Evolutionary conservation across 2,329 filamentous ascomycete genomes (phyloP).

Genomic region (Mariannaea sp.): DNA sequence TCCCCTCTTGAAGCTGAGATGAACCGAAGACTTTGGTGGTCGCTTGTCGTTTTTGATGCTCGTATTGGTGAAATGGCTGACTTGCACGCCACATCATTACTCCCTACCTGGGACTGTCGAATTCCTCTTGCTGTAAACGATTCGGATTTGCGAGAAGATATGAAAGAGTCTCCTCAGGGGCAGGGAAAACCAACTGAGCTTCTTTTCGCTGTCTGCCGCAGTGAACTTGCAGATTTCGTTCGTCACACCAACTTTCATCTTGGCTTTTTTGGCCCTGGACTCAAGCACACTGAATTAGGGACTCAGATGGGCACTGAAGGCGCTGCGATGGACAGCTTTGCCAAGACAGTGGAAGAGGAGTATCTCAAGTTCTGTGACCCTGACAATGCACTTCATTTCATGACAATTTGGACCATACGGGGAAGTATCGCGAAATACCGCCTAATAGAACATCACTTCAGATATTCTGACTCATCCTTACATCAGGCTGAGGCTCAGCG

Average conservation of each 20-base stretch:
- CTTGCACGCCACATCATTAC: slow-evolving; percentile 37
- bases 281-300: slow-evolving; percentile 35
- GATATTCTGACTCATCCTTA: slow-evolving; percentile 23
- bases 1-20: slow-evolving; percentile 59
- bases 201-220: slow-evolving; percentile 47
- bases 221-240: slow-evolving; percentile 46
- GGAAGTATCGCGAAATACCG: slow-evolving; percentile 52
- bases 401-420: slow-evolving; percentile 47
- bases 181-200: slow-evolving; percentile 46
- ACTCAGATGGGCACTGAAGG: slow-evolving; percentile 23
- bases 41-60: slow-evolving; percentile 59
- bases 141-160: slow-evolving; percentile 49
- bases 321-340: slow-evolving; percentile 42
- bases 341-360: slow-evolving; percentile 49
- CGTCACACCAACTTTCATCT: slow-evolving; percentile 43
- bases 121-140: slow-evolving; percentile 52
- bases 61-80: slow-evolving; percentile 59
- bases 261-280: slow-evolving; percentile 41
- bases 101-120: slow-evolving; percentile 49
- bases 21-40: slow-evolving; percentile 66
- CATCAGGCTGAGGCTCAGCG: slow-evolving; percentile 37
- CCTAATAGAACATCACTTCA: slow-evolving; percentile 55
- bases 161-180: slow-evolving; percentile 40
- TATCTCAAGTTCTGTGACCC: slow-evolving; percentile 50
- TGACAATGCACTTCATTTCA: slow-evolving; percentile 46